Evolutionary conservation across 2,329 filamentous ascomycete genomes (phyloP).

Genomic region (Basipetospora chlamydospora): DNA sequence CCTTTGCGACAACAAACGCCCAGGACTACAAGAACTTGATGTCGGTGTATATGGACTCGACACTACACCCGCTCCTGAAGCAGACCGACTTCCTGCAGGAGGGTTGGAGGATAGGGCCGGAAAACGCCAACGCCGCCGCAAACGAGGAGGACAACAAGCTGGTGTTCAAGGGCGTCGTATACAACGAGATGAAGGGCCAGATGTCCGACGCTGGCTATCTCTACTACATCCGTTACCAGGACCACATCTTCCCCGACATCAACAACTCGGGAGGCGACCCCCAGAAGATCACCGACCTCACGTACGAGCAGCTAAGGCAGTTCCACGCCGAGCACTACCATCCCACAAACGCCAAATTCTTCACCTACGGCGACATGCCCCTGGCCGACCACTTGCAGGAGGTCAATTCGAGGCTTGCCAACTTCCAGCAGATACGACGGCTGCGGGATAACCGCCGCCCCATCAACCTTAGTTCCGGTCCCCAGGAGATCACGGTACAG

Average conservation of each 20-base stretch:
- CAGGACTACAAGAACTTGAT: conserved; percentile 94
- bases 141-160: conserved; percentile 47
- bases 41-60: conserved; percentile 93
- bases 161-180: conserved; percentile 95
- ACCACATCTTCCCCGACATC: conserved; percentile 84
- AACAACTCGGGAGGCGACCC: conserved; percentile 97
- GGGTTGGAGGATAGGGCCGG: conserved; percentile 89
- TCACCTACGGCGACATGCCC: conserved; percentile 92
- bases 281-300: conserved; percentile 89
- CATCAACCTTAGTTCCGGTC: conserved; percentile 52
- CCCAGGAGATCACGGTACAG: conserved; percentile 53
- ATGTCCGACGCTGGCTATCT: conserved; percentile 96
- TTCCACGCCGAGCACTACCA: conserved; percentile 94
- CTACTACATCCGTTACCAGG: conserved; percentile 90
- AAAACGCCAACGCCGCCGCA: conserved; percentile 54
- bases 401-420: conserved; percentile 57
- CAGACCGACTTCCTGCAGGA: conserved; percentile 89
- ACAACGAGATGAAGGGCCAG: conserved; percentile 99
- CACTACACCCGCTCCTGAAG: conserved; percentile 77
- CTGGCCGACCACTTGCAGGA: conserved; percentile 67
- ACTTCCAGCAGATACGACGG: conserved; percentile 55
- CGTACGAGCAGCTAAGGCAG: conserved; percentile 72
- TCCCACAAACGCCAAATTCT: conserved; percentile 89
- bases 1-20: conserved; percentile 89
- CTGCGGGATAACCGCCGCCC: conserved; percentile 66